These are phyloP conservation scores for Diophrys sp. DNA, from an alignment of 73 alveolate species.

Conservation along the genomic window DNA sequence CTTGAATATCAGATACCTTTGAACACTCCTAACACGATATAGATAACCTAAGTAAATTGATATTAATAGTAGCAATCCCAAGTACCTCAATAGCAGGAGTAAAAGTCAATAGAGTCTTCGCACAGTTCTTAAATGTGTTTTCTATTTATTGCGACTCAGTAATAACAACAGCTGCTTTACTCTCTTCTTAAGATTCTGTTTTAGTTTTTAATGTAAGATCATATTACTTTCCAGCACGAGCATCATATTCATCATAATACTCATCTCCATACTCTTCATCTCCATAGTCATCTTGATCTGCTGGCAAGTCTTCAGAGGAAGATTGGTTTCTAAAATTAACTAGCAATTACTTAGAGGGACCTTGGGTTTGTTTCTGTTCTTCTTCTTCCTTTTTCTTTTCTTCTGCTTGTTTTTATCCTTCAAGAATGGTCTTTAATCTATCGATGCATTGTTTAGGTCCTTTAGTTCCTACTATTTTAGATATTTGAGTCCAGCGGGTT, in stretches of 20 bases:
- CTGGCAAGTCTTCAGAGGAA: background rate
- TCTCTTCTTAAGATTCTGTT: background rate
- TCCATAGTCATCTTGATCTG: background rate
- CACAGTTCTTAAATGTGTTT: background rate
- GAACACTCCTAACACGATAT: background rate
- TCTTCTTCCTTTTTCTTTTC: background rate
- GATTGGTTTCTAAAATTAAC: background rate
- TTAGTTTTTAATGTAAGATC: too few species aligned
- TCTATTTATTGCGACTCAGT: background rate
- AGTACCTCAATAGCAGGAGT: conserved; percentile 3
- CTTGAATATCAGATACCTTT: background rate
- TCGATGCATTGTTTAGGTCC: background rate
- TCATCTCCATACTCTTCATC: too few species aligned
- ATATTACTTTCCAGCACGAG: background rate
- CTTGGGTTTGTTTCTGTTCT: background rate
- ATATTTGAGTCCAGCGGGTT: background rate
- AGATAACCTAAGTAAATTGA: background rate
- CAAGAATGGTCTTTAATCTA: background rate
- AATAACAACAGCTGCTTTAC: background rate
- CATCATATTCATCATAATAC: conserved; percentile 3
- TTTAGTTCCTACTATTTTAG: background rate
- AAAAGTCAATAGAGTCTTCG: background rate
- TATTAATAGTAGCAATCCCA: background rate
- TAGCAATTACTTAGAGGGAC: background rate
- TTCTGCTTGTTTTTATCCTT: background rate